Evolutionary conservation across 1,284 basidiomycete species (phyloP).

Genomic region (Sphaerobolus stellatus): DNA sequence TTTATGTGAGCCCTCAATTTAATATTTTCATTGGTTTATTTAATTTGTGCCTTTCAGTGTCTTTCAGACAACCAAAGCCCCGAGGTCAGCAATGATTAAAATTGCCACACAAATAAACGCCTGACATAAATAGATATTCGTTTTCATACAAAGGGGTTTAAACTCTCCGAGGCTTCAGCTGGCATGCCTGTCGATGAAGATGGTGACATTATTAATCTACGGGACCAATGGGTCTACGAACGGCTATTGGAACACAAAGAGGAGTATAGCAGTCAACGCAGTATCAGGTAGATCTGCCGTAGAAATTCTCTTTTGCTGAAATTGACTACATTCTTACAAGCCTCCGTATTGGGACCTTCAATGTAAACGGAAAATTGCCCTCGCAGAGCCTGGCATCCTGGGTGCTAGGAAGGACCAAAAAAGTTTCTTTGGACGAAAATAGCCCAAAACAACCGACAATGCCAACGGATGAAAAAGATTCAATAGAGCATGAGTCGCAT

Average conservation of each 20-base stretch:
- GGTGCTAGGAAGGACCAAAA: slow-evolving; percentile 32
- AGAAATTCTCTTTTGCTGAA: slow-evolving; percentile 2
- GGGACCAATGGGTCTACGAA: slow-evolving; percentile 60
- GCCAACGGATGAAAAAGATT: not conserved
- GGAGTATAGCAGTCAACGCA: slow-evolving; percentile 15
- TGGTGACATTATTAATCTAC: slow-evolving; percentile 53
- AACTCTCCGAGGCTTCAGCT: slow-evolving; percentile 56
- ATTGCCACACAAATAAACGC: not conserved
- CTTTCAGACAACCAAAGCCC: slow-evolving; percentile 9
- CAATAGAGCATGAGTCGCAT: not conserved
- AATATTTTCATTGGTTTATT: not conserved
- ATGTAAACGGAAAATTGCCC: slow-evolving; percentile 72
- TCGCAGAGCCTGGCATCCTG: slow-evolving; percentile 63
- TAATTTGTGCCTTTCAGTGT: slow-evolving; percentile 3
- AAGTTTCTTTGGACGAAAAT: not conserved
- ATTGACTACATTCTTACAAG: slow-evolving; percentile 29
- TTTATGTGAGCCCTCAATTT: slow-evolving; percentile 1
- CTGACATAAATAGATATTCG: slow-evolving; percentile 8
- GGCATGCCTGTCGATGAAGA: slow-evolving; percentile 61
- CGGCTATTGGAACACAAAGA: slow-evolving; percentile 34
- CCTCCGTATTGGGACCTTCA: slow-evolving; percentile 72
- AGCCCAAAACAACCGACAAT: not conserved
- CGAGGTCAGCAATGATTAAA: slow-evolving; percentile 3
- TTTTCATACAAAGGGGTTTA: not conserved
- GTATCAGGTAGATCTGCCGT: slow-evolving; percentile 26